phyloP scores from a whole-genome alignment of 306 rosid genomes.

The Prunus armeniaca region DNA sequence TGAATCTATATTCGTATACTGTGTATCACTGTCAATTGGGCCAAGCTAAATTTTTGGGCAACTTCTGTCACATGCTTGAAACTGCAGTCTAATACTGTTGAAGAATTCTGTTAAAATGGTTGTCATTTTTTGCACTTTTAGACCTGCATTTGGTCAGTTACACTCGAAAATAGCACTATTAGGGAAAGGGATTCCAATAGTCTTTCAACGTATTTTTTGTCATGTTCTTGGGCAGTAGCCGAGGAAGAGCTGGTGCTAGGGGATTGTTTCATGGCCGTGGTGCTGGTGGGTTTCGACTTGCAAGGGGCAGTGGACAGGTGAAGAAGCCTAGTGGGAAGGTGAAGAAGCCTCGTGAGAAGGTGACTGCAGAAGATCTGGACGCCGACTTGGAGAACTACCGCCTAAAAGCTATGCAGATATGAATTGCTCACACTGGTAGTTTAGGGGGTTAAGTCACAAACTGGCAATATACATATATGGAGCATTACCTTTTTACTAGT shows the following conservation, averaged over 20 bases:
- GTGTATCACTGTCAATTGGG: too few relatives aligned
- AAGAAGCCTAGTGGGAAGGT: too few relatives aligned
- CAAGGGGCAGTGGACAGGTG: slow-evolving; percentile 17
- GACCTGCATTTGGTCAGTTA: background rate
- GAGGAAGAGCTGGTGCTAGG: background rate
- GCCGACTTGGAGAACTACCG: slow-evolving; percentile 51
- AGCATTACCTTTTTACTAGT: background rate
- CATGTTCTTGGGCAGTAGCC: background rate
- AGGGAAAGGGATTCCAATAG: background rate
- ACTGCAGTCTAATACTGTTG: background rate
- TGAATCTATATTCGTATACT: background rate
- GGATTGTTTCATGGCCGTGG: slow-evolving; percentile 10
- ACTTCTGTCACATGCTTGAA: background rate
- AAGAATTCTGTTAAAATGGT: background rate
- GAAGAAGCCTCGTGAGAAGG: slow-evolving; percentile 4
- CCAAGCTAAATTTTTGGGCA: background rate
- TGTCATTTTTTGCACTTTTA: background rate
- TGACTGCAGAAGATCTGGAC: slow-evolving; percentile 34
- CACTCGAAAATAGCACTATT: background rate
- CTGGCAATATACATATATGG: background rate
- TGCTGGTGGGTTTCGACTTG: slow-evolving; percentile 10
- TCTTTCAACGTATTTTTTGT: background rate
- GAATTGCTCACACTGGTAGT: background rate
- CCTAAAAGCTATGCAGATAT: slow-evolving; percentile 25
- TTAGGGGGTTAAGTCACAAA: background rate